These are phyloP conservation scores for Kalanchoe fedtschenkoi DNA, from an alignment of 164 flowering plant genomes.

Conservation along the genomic window DNA sequence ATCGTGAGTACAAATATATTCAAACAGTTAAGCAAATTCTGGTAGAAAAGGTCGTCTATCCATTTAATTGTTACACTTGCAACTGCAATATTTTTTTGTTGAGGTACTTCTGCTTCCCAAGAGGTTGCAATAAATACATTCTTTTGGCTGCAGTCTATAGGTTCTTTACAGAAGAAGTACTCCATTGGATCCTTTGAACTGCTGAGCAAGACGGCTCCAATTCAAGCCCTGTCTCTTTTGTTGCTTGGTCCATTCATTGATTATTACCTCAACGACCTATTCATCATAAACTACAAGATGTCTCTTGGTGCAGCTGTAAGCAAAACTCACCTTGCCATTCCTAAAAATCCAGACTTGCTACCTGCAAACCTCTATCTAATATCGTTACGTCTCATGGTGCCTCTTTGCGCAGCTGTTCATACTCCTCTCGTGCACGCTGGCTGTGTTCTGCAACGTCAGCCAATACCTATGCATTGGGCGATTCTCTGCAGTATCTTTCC, in stretches of 20 bases:
- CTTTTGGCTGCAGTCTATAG: background rate
- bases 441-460: conserved; percentile 11
- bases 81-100: background rate
- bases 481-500: conserved; percentile 11
- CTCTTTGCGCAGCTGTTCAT: conserved; percentile 3
- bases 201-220: conserved; percentile 1
- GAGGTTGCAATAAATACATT: no score
- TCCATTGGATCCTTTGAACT: conserved; percentile 1
- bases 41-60: no score
- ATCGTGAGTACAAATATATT: background rate
- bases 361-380: conserved; percentile 1
- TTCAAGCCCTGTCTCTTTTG: conserved; percentile 4
- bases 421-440: conserved; percentile 10
- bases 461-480: conserved; percentile 11
- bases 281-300: conserved; percentile 1
- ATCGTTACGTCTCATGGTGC: background rate
- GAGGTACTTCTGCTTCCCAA: no score
- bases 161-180: conserved; percentile 3
- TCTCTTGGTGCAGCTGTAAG: conserved; percentile 3
- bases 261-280: background rate
- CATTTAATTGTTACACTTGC: background rate
- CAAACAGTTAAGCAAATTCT: no score
- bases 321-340: no score
- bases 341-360: no score
- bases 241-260: conserved; percentile 2